phyloP scores from a whole-genome alignment of 2,329 filamentous ascomycete species.

The Cryphonectria naterciae region DNA sequence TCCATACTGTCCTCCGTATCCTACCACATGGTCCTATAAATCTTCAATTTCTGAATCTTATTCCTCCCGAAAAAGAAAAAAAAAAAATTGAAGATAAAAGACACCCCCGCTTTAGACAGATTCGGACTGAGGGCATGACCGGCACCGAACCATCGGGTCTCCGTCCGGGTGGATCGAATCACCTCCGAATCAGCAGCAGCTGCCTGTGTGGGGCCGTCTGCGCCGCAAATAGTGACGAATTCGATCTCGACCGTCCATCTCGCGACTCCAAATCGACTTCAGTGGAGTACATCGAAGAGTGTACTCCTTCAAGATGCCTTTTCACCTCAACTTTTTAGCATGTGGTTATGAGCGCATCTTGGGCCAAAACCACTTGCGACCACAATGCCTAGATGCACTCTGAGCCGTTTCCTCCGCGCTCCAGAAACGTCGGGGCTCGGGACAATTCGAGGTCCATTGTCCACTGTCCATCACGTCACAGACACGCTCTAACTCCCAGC shows the following conservation, averaged over 20 bases:
- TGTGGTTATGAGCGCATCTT: not conserved
- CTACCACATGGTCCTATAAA: too few species aligned
- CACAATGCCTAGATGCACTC: not conserved
- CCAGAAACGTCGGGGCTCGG: constrained; percentile 20
- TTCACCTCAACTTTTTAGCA: not conserved
- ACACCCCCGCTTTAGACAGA: not conserved
- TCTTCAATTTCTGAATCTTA: too few species aligned
- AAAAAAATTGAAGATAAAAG: not conserved
- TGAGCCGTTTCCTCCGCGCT: constrained; percentile 1
- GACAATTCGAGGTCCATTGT: constrained; percentile 23
- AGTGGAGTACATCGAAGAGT: not conserved
- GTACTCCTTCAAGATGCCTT: not conserved
- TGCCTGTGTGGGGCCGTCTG: not conserved
- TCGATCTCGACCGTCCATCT: not conserved
- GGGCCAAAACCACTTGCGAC: not conserved
- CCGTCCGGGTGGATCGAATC: not conserved
- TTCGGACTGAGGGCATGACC: not conserved
- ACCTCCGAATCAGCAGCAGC: not conserved
- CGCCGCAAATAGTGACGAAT: not conserved
- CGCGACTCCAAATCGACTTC: not conserved
- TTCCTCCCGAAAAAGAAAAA: too few species aligned
- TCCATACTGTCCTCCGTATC: too few species aligned
- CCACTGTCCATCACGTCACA: constrained; percentile 26
- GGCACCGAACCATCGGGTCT: not conserved
- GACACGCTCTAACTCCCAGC: constrained; percentile 6